A percentile compares a stretch with the other conserved stretches of the same genome.
Evolutionary conservation across 2,329 filamentous ascomycete genomes (phyloP).

Genomic region (Cladophialophora immunda): DNA sequence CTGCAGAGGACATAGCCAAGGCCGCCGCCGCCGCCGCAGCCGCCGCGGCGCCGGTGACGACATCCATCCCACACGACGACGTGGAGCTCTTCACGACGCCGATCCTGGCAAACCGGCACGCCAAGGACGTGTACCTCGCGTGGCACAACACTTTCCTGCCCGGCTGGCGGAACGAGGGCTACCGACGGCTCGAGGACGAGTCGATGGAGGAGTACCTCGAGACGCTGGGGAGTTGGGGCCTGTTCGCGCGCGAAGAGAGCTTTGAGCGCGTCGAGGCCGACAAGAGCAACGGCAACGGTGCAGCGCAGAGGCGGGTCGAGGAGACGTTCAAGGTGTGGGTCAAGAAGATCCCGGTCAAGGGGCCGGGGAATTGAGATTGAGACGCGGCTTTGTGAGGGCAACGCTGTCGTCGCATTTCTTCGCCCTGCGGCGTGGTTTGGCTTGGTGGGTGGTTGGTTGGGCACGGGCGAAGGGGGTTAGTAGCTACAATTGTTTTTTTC

Average conservation of each 20-base stretch:
- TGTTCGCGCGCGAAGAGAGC: slow-evolving; percentile 28
- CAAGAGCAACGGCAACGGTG: not conserved
- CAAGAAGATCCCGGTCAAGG: slow-evolving; percentile 30
- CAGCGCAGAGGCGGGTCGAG: slow-evolving; percentile 15
- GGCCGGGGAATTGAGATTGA: slow-evolving; percentile 35
- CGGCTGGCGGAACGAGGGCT: slow-evolving; percentile 34
- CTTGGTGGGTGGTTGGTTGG: no score
- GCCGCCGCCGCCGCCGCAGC: not conserved
- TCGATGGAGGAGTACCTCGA: slow-evolving; percentile 34
- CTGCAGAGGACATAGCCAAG: not conserved
- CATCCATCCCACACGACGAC: slow-evolving; percentile 24
- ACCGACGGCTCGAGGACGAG: slow-evolving; percentile 32
- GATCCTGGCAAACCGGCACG: slow-evolving; percentile 38
- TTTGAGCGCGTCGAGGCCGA: slow-evolving; percentile 21
- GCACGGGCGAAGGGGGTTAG: no score
- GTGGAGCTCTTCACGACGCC: slow-evolving; percentile 31
- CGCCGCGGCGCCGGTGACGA: slow-evolving; percentile 3
- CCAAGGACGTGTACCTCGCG: slow-evolving; percentile 34
- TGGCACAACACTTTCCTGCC: slow-evolving; percentile 36
- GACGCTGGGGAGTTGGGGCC: slow-evolving; percentile 21
- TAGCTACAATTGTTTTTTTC: no score
- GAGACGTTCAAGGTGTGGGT: slow-evolving; percentile 40
- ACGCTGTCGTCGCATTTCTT: no score
- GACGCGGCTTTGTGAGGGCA: no score
- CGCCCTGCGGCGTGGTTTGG: no score